These are phyloP conservation scores for Aspergillus transmontanensis DNA, from an alignment of 2,329 filamentous ascomycete species.

Conservation along the genomic window DNA sequence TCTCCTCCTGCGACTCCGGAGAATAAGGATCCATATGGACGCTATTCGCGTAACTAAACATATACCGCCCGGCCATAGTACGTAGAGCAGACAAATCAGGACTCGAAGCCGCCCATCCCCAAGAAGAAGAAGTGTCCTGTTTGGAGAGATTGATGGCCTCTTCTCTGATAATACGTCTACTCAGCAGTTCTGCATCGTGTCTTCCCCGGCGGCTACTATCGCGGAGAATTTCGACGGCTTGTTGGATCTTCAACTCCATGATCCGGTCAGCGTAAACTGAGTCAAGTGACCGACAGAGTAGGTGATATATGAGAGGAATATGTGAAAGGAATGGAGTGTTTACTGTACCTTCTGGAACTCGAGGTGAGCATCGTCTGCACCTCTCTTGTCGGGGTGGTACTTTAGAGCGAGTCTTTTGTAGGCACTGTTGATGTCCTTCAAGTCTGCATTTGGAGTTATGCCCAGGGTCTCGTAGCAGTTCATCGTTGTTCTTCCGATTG, in stretches of 20 bases:
- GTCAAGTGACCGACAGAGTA: background rate
- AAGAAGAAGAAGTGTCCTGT: background rate
- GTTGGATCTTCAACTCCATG: conserved; percentile 28
- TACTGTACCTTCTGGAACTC: conserved; percentile 30
- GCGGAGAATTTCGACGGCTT: conserved; percentile 38
- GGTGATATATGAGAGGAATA: background rate
- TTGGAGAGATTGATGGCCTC: background rate
- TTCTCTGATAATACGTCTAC: background rate
- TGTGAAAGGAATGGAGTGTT: background rate
- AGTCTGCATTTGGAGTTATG: conserved; percentile 25
- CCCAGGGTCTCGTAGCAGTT: conserved; percentile 34
- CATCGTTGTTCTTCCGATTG: conserved; percentile 14
- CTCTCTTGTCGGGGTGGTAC: conserved; percentile 38
- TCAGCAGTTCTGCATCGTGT: conserved; percentile 26
- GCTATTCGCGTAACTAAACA: conserved; percentile 33
- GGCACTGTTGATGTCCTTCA: conserved; percentile 36
- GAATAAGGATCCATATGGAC: conserved; percentile 34
- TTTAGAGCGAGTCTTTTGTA: conserved; percentile 39
- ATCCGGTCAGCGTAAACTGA: background rate
- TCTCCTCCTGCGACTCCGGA: conserved; percentile 24
- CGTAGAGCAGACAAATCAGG: conserved; percentile 2
- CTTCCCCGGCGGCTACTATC: conserved; percentile 26
- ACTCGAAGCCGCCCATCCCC: conserved; percentile 17
- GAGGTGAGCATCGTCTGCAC: conserved; percentile 12
- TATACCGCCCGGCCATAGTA: conserved; percentile 23